These are phyloP conservation scores for Lunasporangiospora selenospora DNA, from an alignment of 192 early-diverging fungal species.

Conservation along the genomic window DNA sequence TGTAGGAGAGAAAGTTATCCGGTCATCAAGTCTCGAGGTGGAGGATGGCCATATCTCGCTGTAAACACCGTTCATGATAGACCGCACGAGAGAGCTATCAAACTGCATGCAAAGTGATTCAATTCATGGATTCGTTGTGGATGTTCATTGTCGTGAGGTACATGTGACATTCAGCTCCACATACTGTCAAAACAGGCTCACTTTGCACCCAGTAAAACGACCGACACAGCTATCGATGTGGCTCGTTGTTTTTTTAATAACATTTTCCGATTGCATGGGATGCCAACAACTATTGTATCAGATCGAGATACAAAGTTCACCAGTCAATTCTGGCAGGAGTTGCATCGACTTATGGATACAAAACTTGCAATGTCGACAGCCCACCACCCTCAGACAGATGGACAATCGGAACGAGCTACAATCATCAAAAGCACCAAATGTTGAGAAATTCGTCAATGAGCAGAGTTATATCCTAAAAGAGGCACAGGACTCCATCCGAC, in stretches of 20 bases:
- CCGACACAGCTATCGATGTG: constrained; percentile 1
- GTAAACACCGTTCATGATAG: constrained; percentile 4
- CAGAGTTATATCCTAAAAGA: no score
- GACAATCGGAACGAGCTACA: constrained; percentile 22
- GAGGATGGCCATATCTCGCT: constrained; percentile 9
- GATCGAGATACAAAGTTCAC: constrained; percentile 53
- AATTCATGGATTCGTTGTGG: constrained; percentile 3
- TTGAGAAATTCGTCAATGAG: no score
- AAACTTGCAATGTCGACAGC: constrained; percentile 38
- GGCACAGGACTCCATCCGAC: no score
- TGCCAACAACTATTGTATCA: constrained; percentile 49
- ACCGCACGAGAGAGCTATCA: neutral
- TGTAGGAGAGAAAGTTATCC: neutral
- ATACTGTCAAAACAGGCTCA: constrained; percentile 30
- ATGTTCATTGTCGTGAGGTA: neutral
- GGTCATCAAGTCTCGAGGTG: neutral
- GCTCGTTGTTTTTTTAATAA: neutral
- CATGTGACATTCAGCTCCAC: constrained; percentile 14
- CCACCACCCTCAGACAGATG: constrained; percentile 41
- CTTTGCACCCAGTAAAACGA: constrained; percentile 1
- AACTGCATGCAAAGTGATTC: constrained; percentile 22
- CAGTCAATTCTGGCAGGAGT: constrained; percentile 35
- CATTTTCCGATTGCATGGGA: constrained; percentile 20
- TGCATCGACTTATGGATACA: constrained; percentile 25
- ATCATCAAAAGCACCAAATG: neutral